These are phyloP conservation scores for Arthrinium puccinioides DNA, from an alignment of 2,329 filamentous ascomycete genomes.

Conservation along the genomic window DNA sequence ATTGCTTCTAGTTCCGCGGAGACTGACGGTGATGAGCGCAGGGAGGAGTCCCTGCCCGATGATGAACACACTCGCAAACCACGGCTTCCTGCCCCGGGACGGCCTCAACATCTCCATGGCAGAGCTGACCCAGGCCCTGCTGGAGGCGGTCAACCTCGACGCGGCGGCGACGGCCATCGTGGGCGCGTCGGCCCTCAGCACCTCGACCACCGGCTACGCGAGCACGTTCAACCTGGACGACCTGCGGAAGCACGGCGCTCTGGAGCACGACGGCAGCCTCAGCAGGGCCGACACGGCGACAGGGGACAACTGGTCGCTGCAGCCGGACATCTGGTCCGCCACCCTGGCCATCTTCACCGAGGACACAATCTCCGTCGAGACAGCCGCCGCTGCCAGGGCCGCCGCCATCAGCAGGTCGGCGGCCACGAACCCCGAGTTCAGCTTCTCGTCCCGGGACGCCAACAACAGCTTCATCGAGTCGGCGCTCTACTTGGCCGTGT, in stretches of 20 bases:
- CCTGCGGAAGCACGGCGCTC: conserved; percentile 11
- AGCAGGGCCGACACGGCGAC: conserved; percentile 5
- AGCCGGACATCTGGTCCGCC: conserved; percentile 1
- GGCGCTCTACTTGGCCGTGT: conserved; percentile 13
- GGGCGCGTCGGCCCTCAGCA: conserved; percentile 32
- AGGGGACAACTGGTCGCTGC: conserved; percentile 1
- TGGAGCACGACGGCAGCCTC: conserved; percentile 16
- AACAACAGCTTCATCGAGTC: conserved; percentile 12
- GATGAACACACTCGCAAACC: conserved; percentile 45
- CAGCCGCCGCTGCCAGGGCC: background rate
- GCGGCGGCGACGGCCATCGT: conserved; percentile 28
- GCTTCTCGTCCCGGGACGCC: background rate
- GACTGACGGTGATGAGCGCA: background rate
- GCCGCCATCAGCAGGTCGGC: background rate
- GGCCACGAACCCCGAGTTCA: background rate
- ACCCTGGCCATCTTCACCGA: background rate
- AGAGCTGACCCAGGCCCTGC: conserved; percentile 29
- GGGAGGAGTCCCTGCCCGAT: conserved; percentile 36
- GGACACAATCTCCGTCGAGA: background rate
- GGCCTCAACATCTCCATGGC: conserved; percentile 33
- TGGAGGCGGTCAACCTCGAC: conserved; percentile 35
- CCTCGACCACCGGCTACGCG: conserved; percentile 25
- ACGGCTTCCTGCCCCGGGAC: conserved; percentile 38
- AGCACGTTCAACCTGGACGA: conserved; percentile 10
- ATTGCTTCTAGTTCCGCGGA: no score